Evolutionary conservation across 2,329 filamentous ascomycete species (phyloP), one percentile per base, ranked within the genome.

Genomic region (Penicillium sp.): DNA sequence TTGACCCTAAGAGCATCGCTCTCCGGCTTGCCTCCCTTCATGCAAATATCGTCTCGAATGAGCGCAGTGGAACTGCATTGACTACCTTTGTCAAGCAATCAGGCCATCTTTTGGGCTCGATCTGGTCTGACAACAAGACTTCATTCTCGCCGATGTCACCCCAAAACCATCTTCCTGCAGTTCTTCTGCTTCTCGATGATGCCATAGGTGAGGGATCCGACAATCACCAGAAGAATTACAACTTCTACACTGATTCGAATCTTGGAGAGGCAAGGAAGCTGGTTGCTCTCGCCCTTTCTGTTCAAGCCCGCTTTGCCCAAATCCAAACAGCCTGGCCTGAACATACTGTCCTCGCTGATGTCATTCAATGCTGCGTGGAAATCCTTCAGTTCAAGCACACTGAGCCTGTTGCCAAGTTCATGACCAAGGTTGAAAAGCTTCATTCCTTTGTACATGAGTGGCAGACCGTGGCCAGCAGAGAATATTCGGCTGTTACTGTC

Each of bases 221-320:
- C n/a, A 74, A 75, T 5, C 67, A 76, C 3, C 64, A 74, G 0
- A 74, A 72, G 32, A 72, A 78, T 24, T 95, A 93, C 78, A 96
- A 96, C 74, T 97, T 99, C 72, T 99, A 99, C 73, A 87, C 84
- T 0, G 88, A 96, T 66, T 73, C 87, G 3, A 95, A 97, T 66
- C 76, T 93, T 13, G 72, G 78, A 1, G 90, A 97, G 75, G 86
- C 86, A 10, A 86, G 88, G 58, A 89, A 86, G 58, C 80, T 97
- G 4, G 85, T 94, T 26, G 75, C 72, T 0, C 76, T 97, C 9
- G 79, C 91, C 11, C 82, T 86, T 65, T 84, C 85, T 49, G 84
- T 93, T 44, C 86, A 89, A 68, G 70, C 77, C 45, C 85, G 89
- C 16, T 96, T 97, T 76, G 80, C 81, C 20, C 82, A 89, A 59